A percentile compares a stretch with the other conserved stretches of the same genome.
Conservation (phyloP, 2,329 filamentous ascomycete species). For the Chaetomiaceae sp. region DNA sequence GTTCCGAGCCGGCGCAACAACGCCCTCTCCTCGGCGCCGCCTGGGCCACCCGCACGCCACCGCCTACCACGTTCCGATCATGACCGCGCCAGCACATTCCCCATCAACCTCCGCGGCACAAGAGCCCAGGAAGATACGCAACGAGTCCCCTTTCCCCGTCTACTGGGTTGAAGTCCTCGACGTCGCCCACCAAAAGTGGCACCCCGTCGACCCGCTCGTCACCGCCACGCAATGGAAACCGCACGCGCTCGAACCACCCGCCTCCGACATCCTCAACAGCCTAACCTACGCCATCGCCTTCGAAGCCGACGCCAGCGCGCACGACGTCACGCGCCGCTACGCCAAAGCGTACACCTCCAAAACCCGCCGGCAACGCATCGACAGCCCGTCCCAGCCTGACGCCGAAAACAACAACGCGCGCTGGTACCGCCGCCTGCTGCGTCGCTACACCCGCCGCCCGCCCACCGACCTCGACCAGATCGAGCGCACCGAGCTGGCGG, state of each 20-base stretch:
- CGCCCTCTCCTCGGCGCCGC: conserved; percentile 39
- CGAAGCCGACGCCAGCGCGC: conserved; percentile 68
- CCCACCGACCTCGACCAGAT: conserved; percentile 69
- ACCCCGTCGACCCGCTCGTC: conserved; percentile 78
- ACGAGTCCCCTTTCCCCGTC: conserved; percentile 73
- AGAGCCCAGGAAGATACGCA: conserved; percentile 45
- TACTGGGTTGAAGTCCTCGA: conserved; percentile 96
- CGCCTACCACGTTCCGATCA: conserved; percentile 43
- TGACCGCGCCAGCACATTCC: conserved; percentile 24
- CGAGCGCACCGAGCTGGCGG: conserved; percentile 70
- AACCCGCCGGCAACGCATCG: conserved; percentile 74
- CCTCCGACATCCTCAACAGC: conserved; percentile 66
- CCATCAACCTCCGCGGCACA: conserved; percentile 32
- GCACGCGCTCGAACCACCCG: conserved; percentile 72
- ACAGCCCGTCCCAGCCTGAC: conserved; percentile 33
- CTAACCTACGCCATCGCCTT: conserved; percentile 84
- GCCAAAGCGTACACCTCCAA: conserved; percentile 86
- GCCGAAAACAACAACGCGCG: conserved; percentile 3
- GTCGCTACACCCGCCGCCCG: conserved; percentile 37
- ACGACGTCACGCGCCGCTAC: conserved; percentile 85
- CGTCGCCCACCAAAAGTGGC: conserved; percentile 81
- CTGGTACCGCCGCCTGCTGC: conserved; percentile 23
- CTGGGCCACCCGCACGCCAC: conserved; percentile 50
- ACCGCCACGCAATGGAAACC: conserved; percentile 73
- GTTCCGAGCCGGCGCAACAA: conserved; percentile 22